Evolutionary conservation across 352 stramenopile genomes (phyloP).

Genomic region (Pythium utonaiense): DNA sequence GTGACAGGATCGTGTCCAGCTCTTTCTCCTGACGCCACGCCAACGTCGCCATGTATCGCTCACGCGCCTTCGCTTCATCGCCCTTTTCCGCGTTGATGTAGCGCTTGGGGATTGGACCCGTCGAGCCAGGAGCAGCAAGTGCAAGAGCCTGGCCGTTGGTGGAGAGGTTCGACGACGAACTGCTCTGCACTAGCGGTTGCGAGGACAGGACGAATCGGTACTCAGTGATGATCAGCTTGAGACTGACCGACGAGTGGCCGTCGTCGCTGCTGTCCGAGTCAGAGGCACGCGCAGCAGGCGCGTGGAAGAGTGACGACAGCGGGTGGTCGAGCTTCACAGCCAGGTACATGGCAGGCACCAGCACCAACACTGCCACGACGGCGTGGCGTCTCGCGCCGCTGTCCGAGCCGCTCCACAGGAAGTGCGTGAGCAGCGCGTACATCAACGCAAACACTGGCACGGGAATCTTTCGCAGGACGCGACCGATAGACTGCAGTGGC

Average conservation of each 20-base stretch:
- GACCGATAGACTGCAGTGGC: slow-evolving; percentile 12
- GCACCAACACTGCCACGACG: slow-evolving; percentile 54
- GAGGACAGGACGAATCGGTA: slow-evolving; percentile 47
- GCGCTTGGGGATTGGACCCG: slow-evolving; percentile 38
- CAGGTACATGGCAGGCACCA: slow-evolving; percentile 63
- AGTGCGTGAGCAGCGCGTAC: slow-evolving; percentile 64
- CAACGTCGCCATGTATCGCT: slow-evolving; percentile 68
- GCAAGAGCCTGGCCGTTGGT: slow-evolving; percentile 1
- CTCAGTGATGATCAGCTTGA: slow-evolving; percentile 76
- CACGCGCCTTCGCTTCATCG: slow-evolving; percentile 54
- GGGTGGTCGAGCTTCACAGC: slow-evolving; percentile 72
- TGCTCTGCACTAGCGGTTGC: not conserved
- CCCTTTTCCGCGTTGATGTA: slow-evolving; percentile 81
- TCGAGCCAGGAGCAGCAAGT: slow-evolving; percentile 7
- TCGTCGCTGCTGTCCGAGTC: slow-evolving; percentile 17
- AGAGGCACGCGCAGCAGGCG: slow-evolving; percentile 22
- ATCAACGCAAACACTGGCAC: slow-evolving; percentile 65
- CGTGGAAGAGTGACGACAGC: slow-evolving; percentile 58
- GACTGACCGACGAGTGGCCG: slow-evolving; percentile 19
- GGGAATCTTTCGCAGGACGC: slow-evolving; percentile 35
- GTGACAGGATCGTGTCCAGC: slow-evolving; percentile 72
- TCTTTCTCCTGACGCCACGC: slow-evolving; percentile 79
- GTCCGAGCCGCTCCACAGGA: slow-evolving; percentile 47
- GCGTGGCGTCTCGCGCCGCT: slow-evolving; percentile 33
- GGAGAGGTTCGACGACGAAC: slow-evolving; percentile 6